Base-by-base conservation (phyloP, 2,329 filamentous ascomycete genomes). In the Alternaria consortialis region DNA sequence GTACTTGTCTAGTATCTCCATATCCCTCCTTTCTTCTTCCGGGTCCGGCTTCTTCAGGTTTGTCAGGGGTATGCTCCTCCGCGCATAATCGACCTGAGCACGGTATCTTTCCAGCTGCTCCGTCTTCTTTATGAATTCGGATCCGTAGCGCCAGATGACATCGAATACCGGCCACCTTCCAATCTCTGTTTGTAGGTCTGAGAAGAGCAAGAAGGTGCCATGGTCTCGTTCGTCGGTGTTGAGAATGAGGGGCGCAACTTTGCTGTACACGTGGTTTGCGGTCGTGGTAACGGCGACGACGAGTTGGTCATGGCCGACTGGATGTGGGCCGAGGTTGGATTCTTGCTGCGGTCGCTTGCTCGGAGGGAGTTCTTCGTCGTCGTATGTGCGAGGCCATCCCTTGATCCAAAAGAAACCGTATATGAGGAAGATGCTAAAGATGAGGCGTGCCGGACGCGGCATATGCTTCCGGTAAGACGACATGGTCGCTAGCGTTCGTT, bases 281-380 rank as follows among this genome's bases (percentile, higher is more conserved):
- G 85, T 85, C 3, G 86, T 88, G 60, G 84, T 84, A 66, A 88
- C 78, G 17, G 86, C 79, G 5, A 88, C 82, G 43, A 87, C 80
- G 32, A 87, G 65, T 34, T 75, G 63, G 46, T 75, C 70, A 39
- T 60, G 50, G n/a, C 63, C 42, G 53, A 74, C 67, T 29, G 32
- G 55, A 54, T 71, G 58, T 20, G 71, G 72, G 17, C 62, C 67
- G 5, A 63, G 51, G 5, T 64, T 58, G 23, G 56, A 64, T 4
- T 62, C 63, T 27, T 61, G 56, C 53, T 66, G 63, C 12, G 64
- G 65, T 20, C 64, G 68, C 52, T 60, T 57, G 62, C 39, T 66
- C 5, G 67, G 64, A 5, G 73, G 72, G 13, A 75, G 62, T 46
- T 75, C 71, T 48, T 76, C 73, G 37, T 76, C 74, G 61, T 77